Percentiles rank a stretch among this genome's conserved stretches.
phyloP scores from a whole-genome alignment of 352 stramenopile genomes.

The Hyaloperonospora brassicae region DNA sequence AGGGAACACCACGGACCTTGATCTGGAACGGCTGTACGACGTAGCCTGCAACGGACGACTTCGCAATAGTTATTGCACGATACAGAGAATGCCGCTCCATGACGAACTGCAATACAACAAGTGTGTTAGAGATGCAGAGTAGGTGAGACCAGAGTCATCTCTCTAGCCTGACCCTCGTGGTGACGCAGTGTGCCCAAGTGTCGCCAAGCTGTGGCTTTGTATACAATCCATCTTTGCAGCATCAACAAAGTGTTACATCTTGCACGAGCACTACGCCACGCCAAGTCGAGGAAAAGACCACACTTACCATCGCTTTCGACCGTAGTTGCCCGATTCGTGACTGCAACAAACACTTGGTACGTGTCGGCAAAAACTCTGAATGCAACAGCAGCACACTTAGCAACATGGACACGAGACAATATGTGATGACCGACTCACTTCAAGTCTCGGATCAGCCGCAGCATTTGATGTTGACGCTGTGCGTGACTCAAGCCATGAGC shows the following conservation, averaged over 20 bases:
- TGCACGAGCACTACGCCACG: neutral
- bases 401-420: neutral
- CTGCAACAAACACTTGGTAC: slow-evolving; percentile 51
- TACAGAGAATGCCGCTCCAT: slow-evolving; percentile 47
- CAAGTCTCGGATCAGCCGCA: slow-evolving; percentile 43
- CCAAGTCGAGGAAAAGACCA: neutral
- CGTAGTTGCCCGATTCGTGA: slow-evolving; percentile 59
- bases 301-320: slow-evolving; percentile 23
- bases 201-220: slow-evolving; percentile 59
- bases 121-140: slow-evolving; percentile 9
- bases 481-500: slow-evolving; percentile 28
- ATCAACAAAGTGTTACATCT: slow-evolving; percentile 6
- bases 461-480: slow-evolving; percentile 41
- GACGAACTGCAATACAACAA: slow-evolving; percentile 36
- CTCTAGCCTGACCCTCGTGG: slow-evolving; percentile 30
- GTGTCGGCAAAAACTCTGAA: slow-evolving; percentile 55
- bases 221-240: slow-evolving; percentile 35
- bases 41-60: slow-evolving; percentile 47
- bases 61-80: slow-evolving; percentile 53
- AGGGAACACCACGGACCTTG: slow-evolving; percentile 28
- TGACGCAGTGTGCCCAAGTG: slow-evolving; percentile 64
- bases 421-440: slow-evolving; percentile 24
- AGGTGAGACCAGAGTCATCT: neutral
- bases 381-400: slow-evolving; percentile 4
- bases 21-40: slow-evolving; percentile 59